Percentiles rank a stretch among this genome's conserved stretches.
Evolutionary conservation across 257 asterid genomes (phyloP).

Genomic region (Nicotiana undulata): DNA sequence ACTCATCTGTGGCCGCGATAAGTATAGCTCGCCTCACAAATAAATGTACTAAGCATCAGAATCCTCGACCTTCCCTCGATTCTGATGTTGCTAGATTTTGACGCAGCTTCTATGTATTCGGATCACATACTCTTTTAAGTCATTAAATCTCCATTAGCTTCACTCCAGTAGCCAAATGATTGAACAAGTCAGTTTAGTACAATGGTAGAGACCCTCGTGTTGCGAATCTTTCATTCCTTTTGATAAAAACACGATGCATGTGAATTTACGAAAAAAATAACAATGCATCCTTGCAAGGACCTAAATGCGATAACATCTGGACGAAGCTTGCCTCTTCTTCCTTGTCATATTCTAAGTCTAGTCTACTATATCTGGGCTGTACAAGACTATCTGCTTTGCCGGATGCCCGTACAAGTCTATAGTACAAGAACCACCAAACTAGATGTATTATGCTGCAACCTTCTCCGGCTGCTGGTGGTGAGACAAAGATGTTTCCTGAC

Average conservation of each 20-base stretch:
- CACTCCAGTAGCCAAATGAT: not conserved
- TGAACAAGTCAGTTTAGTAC: not conserved
- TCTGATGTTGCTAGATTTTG: not conserved
- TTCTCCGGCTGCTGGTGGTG: constrained; percentile 17
- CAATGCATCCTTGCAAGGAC: not conserved
- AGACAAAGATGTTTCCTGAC: constrained; percentile 18
- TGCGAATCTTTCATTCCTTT: not conserved
- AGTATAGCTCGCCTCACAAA: not conserved
- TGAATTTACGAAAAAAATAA: not conserved
- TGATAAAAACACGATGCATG: not conserved
- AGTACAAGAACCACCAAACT: not conserved
- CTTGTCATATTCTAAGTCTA: not conserved
- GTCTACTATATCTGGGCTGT: not conserved
- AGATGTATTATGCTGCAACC: constrained; percentile 31
- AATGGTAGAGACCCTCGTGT: not conserved
- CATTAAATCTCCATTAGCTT: not conserved
- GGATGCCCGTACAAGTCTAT: not conserved
- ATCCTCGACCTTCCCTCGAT: not conserved
- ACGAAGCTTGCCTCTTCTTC: not conserved
- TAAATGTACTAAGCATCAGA: not conserved
- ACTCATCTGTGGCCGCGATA: not conserved
- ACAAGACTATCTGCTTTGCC: not conserved
- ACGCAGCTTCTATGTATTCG: not conserved
- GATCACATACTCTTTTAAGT: not conserved
- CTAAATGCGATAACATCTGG: not conserved